Base-by-base conservation (phyloP, 108 stramenopile genomes). In the Nannochloropsis salina region DNA sequence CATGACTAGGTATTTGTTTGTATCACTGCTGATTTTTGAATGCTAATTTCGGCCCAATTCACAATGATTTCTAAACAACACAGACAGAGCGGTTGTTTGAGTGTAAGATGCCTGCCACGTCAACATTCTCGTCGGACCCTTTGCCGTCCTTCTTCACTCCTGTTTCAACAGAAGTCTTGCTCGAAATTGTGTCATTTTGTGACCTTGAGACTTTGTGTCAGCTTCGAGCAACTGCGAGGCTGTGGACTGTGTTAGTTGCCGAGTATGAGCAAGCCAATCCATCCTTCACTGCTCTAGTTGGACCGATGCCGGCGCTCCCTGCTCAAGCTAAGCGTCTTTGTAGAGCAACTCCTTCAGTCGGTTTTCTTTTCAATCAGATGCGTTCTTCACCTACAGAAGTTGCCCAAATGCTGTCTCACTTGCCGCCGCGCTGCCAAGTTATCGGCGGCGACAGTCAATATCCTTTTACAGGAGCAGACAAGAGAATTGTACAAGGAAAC, bases 151-250 rank as follows among this genome's bases (percentile, higher is more conserved):
- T 31, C 31, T 31, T 31, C 31, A 31, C 31, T 74, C 61, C 61
- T 74, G 61, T 74, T 74, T n/a, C 31, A 31, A 74, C 61, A 1
- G 61, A 74, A 15, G 15, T 74, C 20, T n/a, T 74, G 15, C 61
- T 74, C n/a, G 61, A 74, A n/a, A 74, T 74, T 74, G 61, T 74
- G 61, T 74, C 61, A n/a, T 74, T n/a, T n/a, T 74, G 2, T 74
- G n/a, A 74, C 8, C 61, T 74, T 74, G 61, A 74, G 61, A n/a
- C 61, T n/a, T n/a, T 74, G 15, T 2, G 15, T 8, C 61, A 74
- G 4, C 61, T 74, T 74, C 61, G 61, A 4, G 61, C 61, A 3
- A n/a, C 61, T 1, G 1, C 61, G 20, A 15, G 61, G 61, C 61
- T 74, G 2, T 74, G 61, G 61, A 8, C 61, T n/a, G 61, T 74